Conservation (phyloP, 306 rosid genomes). For the Rubus idaeus region DNA sequence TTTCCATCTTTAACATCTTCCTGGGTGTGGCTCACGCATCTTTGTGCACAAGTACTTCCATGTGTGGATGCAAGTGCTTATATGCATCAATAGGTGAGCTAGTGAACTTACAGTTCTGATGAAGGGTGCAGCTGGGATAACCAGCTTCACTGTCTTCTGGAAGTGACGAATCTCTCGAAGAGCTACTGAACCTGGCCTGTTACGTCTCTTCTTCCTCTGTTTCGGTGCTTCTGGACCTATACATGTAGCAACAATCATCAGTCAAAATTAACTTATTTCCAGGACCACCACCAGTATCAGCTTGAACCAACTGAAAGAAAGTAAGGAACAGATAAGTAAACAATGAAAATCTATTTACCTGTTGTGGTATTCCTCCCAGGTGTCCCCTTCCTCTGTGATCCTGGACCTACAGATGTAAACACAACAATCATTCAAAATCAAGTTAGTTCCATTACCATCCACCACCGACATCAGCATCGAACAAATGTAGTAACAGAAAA, state of each 20-base stretch:
- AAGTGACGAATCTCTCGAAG: constrained; percentile 70
- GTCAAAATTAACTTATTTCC: constrained; percentile 7
- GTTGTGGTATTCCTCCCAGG: constrained; percentile 8
- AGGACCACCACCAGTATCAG: constrained; percentile 2
- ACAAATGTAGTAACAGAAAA: background rate
- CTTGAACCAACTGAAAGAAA: constrained; percentile 5
- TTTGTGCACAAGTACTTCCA: background rate
- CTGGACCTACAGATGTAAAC: background rate
- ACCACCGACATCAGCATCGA: background rate
- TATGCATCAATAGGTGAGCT: background rate
- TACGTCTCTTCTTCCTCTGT: constrained; percentile 37
- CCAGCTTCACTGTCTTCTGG: constrained; percentile 46
- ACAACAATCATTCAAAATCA: background rate
- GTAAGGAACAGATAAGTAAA: background rate
- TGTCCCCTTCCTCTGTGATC: background rate
- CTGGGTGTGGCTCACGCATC: background rate
- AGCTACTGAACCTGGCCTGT: constrained; percentile 61
- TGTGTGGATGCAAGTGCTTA: background rate
- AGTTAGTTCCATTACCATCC: background rate
- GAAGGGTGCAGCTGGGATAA: constrained; percentile 70
- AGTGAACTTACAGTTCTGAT: constrained; percentile 60
- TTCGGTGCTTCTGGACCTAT: constrained; percentile 31
- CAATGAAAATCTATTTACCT: constrained; percentile 25
- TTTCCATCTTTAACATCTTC: background rate
- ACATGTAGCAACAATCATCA: constrained; percentile 7